A percentile compares a stretch with the other conserved stretches of the same genome.
These are phyloP conservation scores for Henningerozyma blattae DNA, from an alignment of 805 yeast species.

Conservation along the genomic window DNA sequence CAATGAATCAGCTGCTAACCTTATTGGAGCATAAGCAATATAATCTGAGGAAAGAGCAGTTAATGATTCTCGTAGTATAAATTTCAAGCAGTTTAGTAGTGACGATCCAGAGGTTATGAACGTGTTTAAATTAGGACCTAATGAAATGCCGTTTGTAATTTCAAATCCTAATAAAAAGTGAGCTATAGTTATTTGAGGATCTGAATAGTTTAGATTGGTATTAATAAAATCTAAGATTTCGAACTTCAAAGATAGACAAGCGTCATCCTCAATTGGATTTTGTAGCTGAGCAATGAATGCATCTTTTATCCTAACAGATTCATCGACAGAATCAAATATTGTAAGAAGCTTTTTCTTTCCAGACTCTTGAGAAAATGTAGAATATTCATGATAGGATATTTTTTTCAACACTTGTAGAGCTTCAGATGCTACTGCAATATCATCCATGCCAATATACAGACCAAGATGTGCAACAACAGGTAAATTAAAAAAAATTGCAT, in stretches of 20 bases:
- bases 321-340: conserved; percentile 64
- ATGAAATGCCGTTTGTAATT: conserved; percentile 34
- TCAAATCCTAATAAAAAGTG: conserved; percentile 76
- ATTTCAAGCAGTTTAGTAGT: conserved; percentile 41
- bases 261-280: conserved; percentile 28
- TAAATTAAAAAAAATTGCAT: conserved; percentile 59
- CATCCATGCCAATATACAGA: conserved; percentile 53
- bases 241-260: conserved; percentile 38
- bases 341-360: conserved; percentile 54
- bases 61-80: conserved; percentile 37
- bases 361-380: conserved; percentile 25
- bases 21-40: conserved; percentile 43
- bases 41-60: conserved; percentile 27
- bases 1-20: conserved; percentile 44
- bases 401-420: conserved; percentile 42
- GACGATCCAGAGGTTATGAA: conserved; percentile 44
- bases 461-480: conserved; percentile 65
- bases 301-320: conserved; percentile 59
- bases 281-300: conserved; percentile 62
- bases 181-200: conserved; percentile 40
- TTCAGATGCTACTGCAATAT: conserved; percentile 36
- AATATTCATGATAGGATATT: conserved; percentile 29
- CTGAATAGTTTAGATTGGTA: conserved; percentile 32
- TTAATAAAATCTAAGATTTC: conserved; percentile 48
- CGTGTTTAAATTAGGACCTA: conserved; percentile 37